These are phyloP conservation scores for Prunella vulgaris DNA, from an alignment of 257 asterid genomes.

Conservation along the genomic window DNA sequence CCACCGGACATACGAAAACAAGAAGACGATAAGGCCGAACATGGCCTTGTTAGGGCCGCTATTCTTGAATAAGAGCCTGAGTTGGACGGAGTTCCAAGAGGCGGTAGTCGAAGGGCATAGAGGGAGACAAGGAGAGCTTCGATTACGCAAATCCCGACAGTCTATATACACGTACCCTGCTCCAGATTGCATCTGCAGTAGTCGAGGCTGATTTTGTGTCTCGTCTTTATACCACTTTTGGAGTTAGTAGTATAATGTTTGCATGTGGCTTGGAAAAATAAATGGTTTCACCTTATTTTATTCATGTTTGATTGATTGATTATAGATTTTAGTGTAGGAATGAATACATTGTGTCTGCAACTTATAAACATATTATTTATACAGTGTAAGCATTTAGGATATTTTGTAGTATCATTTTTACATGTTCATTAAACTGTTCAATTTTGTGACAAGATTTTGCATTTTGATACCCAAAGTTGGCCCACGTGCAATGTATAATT, in stretches of 20 bases:
- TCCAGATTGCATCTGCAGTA: constrained; percentile 89
- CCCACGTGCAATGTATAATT: background rate
- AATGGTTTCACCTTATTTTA: constrained; percentile 12
- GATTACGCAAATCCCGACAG: constrained; percentile 61
- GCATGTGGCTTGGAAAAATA: constrained; percentile 23
- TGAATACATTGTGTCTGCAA: background rate
- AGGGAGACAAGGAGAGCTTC: constrained; percentile 69
- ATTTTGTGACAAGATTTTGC: no score
- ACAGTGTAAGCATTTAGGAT: constrained; percentile 17
- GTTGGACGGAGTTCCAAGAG: constrained; percentile 72
- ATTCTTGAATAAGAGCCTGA: constrained; percentile 76
- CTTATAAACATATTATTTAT: background rate
- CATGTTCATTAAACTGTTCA: background rate
- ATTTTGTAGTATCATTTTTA: background rate
- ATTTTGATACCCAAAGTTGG: background rate
- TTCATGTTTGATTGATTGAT: constrained; percentile 6
- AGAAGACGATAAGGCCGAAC: constrained; percentile 90
- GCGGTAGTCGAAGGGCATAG: constrained; percentile 68
- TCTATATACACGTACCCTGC: constrained; percentile 93
- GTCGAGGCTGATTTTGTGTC: constrained; percentile 22
- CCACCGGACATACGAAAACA: constrained; percentile 66
- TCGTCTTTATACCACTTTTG: constrained; percentile 2
- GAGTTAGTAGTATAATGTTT: background rate
- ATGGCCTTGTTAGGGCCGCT: constrained; percentile 88
- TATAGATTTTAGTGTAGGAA: background rate